phyloP scores from a whole-genome alignment of 2,329 filamentous ascomycete genomes.

The Fusarium vanettenii region DNA sequence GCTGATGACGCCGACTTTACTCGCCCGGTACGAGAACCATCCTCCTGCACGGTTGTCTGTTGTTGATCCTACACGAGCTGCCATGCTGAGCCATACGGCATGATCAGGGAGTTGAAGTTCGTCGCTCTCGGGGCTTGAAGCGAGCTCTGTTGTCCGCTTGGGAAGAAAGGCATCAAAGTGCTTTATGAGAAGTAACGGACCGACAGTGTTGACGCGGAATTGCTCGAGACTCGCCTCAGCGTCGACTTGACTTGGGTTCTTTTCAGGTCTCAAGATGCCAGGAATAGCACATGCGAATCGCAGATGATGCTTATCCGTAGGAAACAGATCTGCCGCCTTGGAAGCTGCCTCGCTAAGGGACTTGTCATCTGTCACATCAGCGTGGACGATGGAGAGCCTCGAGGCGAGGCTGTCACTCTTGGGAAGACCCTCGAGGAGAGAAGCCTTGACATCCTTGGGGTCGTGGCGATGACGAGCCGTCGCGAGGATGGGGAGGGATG shows the following conservation, averaged over 20 bases:
- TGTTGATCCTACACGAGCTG: slow-evolving; percentile 80
- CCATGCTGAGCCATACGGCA: slow-evolving; percentile 79
- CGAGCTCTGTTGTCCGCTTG: slow-evolving; percentile 59
- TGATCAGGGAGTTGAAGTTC: slow-evolving; percentile 56
- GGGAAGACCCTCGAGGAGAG: slow-evolving; percentile 47
- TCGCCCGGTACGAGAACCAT: slow-evolving; percentile 85
- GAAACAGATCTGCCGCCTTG: slow-evolving; percentile 64
- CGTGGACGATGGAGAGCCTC: slow-evolving; percentile 53
- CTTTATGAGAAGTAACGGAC: slow-evolving; percentile 81
- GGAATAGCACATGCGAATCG: slow-evolving; percentile 77
- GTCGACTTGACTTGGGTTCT: slow-evolving; percentile 73
- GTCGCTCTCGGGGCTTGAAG: slow-evolving; percentile 35
- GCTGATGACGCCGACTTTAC: slow-evolving; percentile 80
- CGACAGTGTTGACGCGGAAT: slow-evolving; percentile 79
- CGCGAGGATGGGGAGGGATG: slow-evolving; percentile 60
- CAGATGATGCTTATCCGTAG: slow-evolving; percentile 65
- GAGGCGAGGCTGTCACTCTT: slow-evolving; percentile 36
- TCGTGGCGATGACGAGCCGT: slow-evolving; percentile 53
- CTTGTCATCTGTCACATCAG: slow-evolving; percentile 69
- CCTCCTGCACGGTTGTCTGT: slow-evolving; percentile 79
- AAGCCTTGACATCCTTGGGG: slow-evolving; percentile 48
- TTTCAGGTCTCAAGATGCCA: slow-evolving; percentile 79
- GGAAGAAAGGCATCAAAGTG: slow-evolving; percentile 79
- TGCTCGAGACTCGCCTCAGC: slow-evolving; percentile 71
- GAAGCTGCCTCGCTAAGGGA: slow-evolving; percentile 69